Base-by-base conservation (phyloP, 2,329 filamentous ascomycete genomes). In the Cladosporium colombiae region DNA sequence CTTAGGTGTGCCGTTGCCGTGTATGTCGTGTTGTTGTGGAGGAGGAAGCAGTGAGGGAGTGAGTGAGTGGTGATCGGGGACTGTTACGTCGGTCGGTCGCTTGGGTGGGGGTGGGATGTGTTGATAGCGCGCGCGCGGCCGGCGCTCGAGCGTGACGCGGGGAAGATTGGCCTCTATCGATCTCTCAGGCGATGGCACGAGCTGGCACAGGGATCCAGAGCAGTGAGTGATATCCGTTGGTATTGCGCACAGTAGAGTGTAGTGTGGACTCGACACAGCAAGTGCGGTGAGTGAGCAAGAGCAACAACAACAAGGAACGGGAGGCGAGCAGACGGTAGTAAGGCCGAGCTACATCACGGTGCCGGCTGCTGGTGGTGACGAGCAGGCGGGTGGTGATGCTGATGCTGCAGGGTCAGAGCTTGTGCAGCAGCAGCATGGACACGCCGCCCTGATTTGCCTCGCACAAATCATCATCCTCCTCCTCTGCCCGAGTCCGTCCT, bases 1-100 rank as follows among this genome's bases (percentile, higher is more conserved):
- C 59, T 62, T 31, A 62, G 59, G 59, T 52, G 25, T 52, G 59
- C 23, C n/a, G n/a, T 21, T 29, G 4, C 16, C 18, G 57, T 33
- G 50, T 31, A 16, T 55, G 29, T 55, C 3, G 18, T 18, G 29
- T 31, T 21, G n/a, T 21, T 13, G 52, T 55, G 16, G 11, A 14
- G 25, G 27, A 55, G 52, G 52, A 31, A 23, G 40, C 18, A 49
- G 25, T 21, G 35, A 40, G 14, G 21, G 46, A 50, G 46, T 18
- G 46, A 50, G 46, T 21, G 35, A 40, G 27, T 29, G 27, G 27
- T 29, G 23, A 16, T 55, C 52, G 52, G 52, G 29, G 27, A 55
- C 27, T 55, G 31, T 55, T 53, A 53, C 52, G 50, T 31, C 33
- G 56, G 29, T 31, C 29, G 29, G 29, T 31, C 29, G 29, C 29